Conservation (phyloP, 257 asterid species). For the Solanum bulbocastanum region DNA sequence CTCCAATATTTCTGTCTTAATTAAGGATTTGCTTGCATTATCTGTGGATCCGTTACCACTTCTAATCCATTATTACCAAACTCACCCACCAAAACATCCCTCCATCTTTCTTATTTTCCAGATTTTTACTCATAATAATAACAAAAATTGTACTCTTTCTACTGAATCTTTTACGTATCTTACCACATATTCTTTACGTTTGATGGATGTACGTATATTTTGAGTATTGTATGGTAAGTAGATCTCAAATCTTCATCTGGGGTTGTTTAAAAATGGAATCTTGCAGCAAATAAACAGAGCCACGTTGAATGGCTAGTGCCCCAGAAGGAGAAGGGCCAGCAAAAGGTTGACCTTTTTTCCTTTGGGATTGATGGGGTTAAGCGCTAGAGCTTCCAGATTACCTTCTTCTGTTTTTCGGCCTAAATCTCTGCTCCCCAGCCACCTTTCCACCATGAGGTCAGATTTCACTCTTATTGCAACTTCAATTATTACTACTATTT, state of each 20-base stretch:
- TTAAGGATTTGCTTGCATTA: not conserved
- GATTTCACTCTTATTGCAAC: not conserved
- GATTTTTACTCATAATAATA: not conserved
- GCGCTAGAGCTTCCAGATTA: conserved; percentile 20
- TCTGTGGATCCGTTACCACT: not conserved
- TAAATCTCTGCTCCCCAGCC: conserved; percentile 25
- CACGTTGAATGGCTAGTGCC: not conserved
- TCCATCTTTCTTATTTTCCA: not conserved
- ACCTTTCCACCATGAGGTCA: conserved; percentile 43
- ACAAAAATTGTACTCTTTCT: not conserved
- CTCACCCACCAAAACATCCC: not conserved
- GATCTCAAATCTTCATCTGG: not conserved
- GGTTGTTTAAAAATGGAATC: not conserved
- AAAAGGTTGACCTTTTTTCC: not conserved
- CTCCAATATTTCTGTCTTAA: not conserved
- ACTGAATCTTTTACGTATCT: not conserved
- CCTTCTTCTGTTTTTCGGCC: conserved; percentile 22
- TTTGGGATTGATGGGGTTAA: conserved; percentile 25
- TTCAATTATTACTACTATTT: not conserved
- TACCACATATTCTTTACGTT: not conserved
- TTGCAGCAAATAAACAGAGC: not conserved
- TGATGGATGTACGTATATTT: not conserved
- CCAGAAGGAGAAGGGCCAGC: not conserved
- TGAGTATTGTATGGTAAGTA: not conserved
- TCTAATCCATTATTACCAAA: not conserved